These are phyloP conservation scores for Cucumis melo DNA, from an alignment of 306 rosid genomes.

Conservation along the genomic window DNA sequence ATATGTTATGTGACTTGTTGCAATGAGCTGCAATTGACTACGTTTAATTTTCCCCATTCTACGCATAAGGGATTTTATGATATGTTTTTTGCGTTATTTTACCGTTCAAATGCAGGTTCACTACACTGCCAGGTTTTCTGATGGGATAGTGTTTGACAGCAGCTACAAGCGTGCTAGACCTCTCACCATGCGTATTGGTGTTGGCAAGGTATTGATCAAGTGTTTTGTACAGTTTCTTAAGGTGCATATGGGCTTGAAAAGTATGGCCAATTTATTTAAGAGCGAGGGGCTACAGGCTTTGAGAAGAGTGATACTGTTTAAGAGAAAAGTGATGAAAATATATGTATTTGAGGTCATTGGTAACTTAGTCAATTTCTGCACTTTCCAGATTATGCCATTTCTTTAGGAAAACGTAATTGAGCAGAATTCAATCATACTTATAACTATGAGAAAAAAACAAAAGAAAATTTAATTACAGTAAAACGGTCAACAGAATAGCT, in stretches of 20 bases:
- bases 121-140: slow-evolving; percentile 78
- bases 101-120: slow-evolving; percentile 37
- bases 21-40: not conserved
- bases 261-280: not conserved
- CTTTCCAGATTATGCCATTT: not conserved
- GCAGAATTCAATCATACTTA: not conserved
- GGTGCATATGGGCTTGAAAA: not conserved
- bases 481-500: not conserved
- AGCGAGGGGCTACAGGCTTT: not conserved
- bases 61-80: not conserved
- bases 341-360: not conserved
- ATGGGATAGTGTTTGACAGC: slow-evolving; percentile 83
- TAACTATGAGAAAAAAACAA: not conserved
- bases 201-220: slow-evolving; percentile 50
- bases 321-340: not conserved
- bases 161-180: slow-evolving; percentile 82
- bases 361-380: not conserved
- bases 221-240: slow-evolving; percentile 9
- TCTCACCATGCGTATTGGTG: slow-evolving; percentile 91
- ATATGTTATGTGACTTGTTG: not conserved
- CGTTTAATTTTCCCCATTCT: too few relatives aligned
- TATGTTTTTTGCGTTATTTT: not conserved
- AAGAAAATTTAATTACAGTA: not conserved
- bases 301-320: not conserved
- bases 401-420: not conserved